Conservation (phyloP, 2,329 filamentous ascomycete species). For the Phyllosticta capitalensis region DNA sequence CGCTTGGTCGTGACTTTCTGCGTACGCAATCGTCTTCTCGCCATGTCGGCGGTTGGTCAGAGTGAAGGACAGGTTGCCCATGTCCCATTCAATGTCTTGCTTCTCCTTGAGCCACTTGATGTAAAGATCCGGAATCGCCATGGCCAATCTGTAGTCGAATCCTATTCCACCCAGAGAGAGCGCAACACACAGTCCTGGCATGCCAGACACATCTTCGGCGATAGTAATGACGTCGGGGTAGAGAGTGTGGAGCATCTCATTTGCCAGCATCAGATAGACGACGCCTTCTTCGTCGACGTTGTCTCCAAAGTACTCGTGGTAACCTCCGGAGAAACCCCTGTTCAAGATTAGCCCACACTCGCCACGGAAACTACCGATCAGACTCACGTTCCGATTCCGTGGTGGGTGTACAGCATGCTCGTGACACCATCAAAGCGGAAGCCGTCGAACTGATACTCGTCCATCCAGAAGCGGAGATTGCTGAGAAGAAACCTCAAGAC, state of each 20-base stretch:
- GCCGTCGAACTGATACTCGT: conserved; percentile 91
- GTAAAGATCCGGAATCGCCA: conserved; percentile 98
- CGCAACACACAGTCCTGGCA: conserved; percentile 90
- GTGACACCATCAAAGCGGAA: conserved; percentile 98
- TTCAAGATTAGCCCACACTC: conserved; percentile 19
- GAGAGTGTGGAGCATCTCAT: conserved; percentile 86
- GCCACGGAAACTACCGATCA: background rate
- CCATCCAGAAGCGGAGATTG: conserved; percentile 98
- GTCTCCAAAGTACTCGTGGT: conserved; percentile 93
- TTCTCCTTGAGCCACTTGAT: conserved; percentile 97
- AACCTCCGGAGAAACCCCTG: conserved; percentile 91
- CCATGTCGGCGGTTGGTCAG: conserved; percentile 88
- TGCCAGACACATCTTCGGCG: conserved; percentile 94
- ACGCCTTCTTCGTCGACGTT: conserved; percentile 88
- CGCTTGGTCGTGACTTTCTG: conserved; percentile 96
- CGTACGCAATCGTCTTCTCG: conserved; percentile 97
- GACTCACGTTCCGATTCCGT: conserved; percentile 89
- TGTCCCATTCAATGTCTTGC: conserved; percentile 84
- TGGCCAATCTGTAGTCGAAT: conserved; percentile 93
- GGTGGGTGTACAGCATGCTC: conserved; percentile 93
- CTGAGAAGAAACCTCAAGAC: conserved; percentile 92
- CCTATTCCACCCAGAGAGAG: conserved; percentile 82
- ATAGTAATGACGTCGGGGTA: conserved; percentile 86
- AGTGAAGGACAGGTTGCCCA: conserved; percentile 74
- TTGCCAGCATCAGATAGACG: conserved; percentile 91